A percentile compares a stretch with the other conserved stretches of the same genome.
Evolutionary conservation across 345 rosid genomes (phyloP).

Genomic region (Rhizophora mangle): DNA sequence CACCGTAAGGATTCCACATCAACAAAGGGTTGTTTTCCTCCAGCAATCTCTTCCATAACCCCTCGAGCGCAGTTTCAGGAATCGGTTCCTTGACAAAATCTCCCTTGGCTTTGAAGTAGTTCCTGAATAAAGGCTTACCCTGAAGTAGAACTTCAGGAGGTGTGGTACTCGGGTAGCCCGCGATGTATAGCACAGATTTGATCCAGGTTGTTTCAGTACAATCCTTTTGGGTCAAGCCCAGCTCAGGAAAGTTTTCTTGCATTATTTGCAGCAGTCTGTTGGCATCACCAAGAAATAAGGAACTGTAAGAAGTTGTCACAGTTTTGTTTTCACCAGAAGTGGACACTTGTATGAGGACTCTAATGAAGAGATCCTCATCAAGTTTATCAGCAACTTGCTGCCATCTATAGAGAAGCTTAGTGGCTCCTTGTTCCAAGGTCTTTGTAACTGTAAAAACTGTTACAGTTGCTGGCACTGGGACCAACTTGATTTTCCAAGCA

Average conservation of each 20-base stretch:
- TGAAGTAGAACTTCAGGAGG: constrained; percentile 29
- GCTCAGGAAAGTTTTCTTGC: constrained; percentile 28
- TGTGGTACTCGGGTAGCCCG: constrained; percentile 14
- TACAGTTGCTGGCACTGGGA: constrained; percentile 58
- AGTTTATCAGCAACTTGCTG: constrained; percentile 51
- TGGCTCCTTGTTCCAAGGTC: constrained; percentile 44
- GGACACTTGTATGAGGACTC: constrained; percentile 36
- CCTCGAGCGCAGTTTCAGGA: constrained; percentile 19
- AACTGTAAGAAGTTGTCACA: constrained; percentile 8
- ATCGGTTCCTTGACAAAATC: constrained; percentile 34
- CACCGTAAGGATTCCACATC: constrained; percentile 31
- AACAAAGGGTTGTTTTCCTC: constrained; percentile 14
- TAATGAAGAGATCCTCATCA: constrained; percentile 54
- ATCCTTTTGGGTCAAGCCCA: constrained; percentile 25
- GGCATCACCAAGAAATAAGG: constrained; percentile 23
- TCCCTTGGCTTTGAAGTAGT: constrained; percentile 36
- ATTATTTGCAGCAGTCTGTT: constrained; percentile 19
- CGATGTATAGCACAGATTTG: constrained; percentile 12
- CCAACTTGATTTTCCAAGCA: constrained; percentile 61
- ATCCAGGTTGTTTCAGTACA: constrained; percentile 37
- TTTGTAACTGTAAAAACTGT: constrained; percentile 56
- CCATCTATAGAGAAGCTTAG: constrained; percentile 51
- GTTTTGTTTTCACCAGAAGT: constrained; percentile 10
- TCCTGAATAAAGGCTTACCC: constrained; percentile 8
- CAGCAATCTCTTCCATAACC: constrained; percentile 1